Evolutionary conservation across 345 rosid species (phyloP).

Genomic region (Salix caprea): DNA sequence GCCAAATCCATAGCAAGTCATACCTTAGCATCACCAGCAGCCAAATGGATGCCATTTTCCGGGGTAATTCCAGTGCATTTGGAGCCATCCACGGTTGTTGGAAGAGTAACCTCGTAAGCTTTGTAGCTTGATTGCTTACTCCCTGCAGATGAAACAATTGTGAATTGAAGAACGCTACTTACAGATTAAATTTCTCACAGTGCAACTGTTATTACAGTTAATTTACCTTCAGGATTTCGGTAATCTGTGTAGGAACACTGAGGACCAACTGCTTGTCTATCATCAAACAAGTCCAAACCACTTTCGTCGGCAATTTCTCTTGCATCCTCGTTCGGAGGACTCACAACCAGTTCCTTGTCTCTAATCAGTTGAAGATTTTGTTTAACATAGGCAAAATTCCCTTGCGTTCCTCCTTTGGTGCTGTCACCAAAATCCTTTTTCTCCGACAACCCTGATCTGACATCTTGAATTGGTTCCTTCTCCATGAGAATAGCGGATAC

Average conservation of each 20-base stretch:
- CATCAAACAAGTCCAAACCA: constrained; percentile 14
- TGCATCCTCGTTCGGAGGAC: constrained; percentile 19
- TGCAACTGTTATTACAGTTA: not conserved
- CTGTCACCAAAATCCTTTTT: constrained; percentile 32
- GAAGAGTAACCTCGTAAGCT: constrained; percentile 14
- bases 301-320: constrained; percentile 21
- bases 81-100: not conserved
- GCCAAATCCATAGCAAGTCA: not conserved
- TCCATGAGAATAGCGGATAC: constrained; percentile 5
- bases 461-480: constrained; percentile 31
- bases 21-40: constrained; percentile 23
- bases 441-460: constrained; percentile 37
- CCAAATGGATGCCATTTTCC: not conserved
- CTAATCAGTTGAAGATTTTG: not conserved
- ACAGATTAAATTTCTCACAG: too few relatives aligned
- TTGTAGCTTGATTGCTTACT: constrained; percentile 13
- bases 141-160: constrained; percentile 12
- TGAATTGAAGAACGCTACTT: too few relatives aligned
- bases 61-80: constrained; percentile 1
- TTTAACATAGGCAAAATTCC: not conserved
- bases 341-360: not conserved
- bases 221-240: constrained; percentile 17
- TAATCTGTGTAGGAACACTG: constrained; percentile 1
- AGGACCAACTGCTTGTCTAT: constrained; percentile 4
- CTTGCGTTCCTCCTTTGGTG: not conserved